Base-by-base conservation (phyloP, 768 basidiomycete genomes). In the Lanmaoa rubissima region DNA sequence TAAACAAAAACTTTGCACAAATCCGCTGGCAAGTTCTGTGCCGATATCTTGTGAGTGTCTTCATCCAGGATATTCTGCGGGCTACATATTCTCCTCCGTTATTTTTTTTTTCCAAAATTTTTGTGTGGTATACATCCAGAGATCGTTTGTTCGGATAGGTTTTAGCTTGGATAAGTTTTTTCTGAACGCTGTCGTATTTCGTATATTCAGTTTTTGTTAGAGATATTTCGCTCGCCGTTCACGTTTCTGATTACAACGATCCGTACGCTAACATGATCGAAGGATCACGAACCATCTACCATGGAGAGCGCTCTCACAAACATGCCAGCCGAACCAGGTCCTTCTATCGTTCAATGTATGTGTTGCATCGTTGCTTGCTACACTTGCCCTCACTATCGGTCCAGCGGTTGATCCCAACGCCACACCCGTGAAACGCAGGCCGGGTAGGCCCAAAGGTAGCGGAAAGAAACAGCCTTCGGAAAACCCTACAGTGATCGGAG, bases 401-500 rank as follows among this genome's bases (percentile, higher is more conserved):
- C 26, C 44, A 64, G 64, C 68, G 31, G 61, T 58, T n/a, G 71
- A 73, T 56, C 69, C 67, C 21, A 68, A 50, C 17, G 58, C 57
- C 19, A 55, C 71, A 11, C 77, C 80, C 1, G 71, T 72, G 21
- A 90, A 90, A 69, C 85, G 90, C 42, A 81, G 82, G 17, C 87
- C 88, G 12, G 90, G 89, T 3, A 77, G 90, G 34, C 90, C 90
- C 6, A 90, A 89, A 67, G 90, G 89, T 36, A 90, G 87, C 65
- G 87, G 86, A 13, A 89, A 88, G 75, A 92, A 91, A 67, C 75
- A 76, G 24, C 59, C 77, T 2, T 64, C 76, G 3, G 77, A 73
- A 46, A 70, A 74, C 36, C 71, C 76, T 31, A 64, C 72, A 35
- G 64, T 71, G 12, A 59, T 74, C 0, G 75, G 79, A 3, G 77